These are phyloP conservation scores for Viridothelium virens DNA, from an alignment of 495 filamentous ascomycete species.

Conservation along the genomic window DNA sequence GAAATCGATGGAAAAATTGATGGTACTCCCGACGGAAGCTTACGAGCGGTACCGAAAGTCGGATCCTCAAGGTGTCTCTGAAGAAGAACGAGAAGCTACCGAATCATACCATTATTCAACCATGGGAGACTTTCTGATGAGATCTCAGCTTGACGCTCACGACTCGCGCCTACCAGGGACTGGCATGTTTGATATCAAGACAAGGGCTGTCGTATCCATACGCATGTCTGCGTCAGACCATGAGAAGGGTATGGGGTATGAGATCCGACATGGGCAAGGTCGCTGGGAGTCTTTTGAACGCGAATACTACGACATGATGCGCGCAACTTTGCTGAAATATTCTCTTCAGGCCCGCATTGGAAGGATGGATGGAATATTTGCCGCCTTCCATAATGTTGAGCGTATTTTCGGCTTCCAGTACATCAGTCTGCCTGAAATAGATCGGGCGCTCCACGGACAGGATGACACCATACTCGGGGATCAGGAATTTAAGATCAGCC, in stretches of 20 bases:
- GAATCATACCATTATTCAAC: constrained; percentile 87
- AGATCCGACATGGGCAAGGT: constrained; percentile 68
- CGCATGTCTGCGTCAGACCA: constrained; percentile 72
- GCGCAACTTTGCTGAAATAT: constrained; percentile 92
- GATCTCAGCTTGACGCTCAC: constrained; percentile 89
- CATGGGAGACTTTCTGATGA: constrained; percentile 84
- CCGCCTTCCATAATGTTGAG: constrained; percentile 93
- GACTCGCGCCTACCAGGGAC: constrained; percentile 80
- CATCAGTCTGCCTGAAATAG: constrained; percentile 77
- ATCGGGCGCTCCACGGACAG: constrained; percentile 70
- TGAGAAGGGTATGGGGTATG: constrained; percentile 73
- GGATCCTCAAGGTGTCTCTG: constrained; percentile 53
- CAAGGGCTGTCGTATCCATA: constrained; percentile 79
- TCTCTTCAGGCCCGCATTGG: constrained; percentile 93
- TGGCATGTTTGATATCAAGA: constrained; percentile 97
- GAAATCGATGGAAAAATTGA: constrained; percentile 90
- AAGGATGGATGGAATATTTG: constrained; percentile 97
- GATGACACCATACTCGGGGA: constrained; percentile 60
- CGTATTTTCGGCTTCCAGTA: constrained; percentile 99
- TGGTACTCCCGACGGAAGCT: constrained; percentile 72
- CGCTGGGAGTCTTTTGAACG: constrained; percentile 85
- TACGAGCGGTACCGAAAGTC: constrained; percentile 75
- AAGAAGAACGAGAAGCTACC: constrained; percentile 50
- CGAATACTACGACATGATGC: constrained; percentile 95
- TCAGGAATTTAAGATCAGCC: constrained; percentile 73